These are phyloP conservation scores for Agrocybe chaxingu DNA, from an alignment of 768 basidiomycete genomes.

Conservation along the genomic window DNA sequence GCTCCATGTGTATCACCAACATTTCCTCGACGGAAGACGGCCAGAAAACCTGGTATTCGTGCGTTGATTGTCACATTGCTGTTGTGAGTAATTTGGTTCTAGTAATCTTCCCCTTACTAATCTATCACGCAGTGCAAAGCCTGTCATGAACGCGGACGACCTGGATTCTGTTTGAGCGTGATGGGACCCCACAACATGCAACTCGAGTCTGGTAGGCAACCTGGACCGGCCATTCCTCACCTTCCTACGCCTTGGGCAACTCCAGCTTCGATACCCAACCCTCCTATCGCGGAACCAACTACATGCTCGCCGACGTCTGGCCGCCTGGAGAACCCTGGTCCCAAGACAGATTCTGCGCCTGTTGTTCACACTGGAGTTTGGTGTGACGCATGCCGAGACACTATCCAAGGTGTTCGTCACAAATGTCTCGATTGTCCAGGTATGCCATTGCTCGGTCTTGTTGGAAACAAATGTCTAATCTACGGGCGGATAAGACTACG, in stretches of 20 bases:
- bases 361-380: conserved; percentile 55
- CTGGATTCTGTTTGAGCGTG: conserved; percentile 23
- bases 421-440: conserved; percentile 80
- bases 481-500: conserved; percentile 49
- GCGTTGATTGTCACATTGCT: conserved; percentile 32
- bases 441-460: conserved; percentile 19
- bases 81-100: conserved; percentile 26
- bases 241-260: conserved; percentile 19
- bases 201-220: conserved; percentile 5
- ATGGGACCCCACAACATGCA: conserved; percentile 29
- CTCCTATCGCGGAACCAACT: too few species aligned
- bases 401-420: conserved; percentile 64
- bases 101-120: not conserved
- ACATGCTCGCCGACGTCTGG: too few species aligned
- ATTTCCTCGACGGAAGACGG: conserved; percentile 13
- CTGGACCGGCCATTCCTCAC: conserved; percentile 15
- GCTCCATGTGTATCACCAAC: conserved; percentile 30
- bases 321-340: too few species aligned
- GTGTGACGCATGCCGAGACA: conserved; percentile 63
- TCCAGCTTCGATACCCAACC: not conserved
- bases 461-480: not conserved
- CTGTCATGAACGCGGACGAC: conserved; percentile 21
- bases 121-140: conserved; percentile 26
- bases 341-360: conserved; percentile 15
- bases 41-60: conserved; percentile 30